Evolutionary conservation across 148 eudicot genomes (phyloP).

Genomic region (Chenopodium quinoa): DNA sequence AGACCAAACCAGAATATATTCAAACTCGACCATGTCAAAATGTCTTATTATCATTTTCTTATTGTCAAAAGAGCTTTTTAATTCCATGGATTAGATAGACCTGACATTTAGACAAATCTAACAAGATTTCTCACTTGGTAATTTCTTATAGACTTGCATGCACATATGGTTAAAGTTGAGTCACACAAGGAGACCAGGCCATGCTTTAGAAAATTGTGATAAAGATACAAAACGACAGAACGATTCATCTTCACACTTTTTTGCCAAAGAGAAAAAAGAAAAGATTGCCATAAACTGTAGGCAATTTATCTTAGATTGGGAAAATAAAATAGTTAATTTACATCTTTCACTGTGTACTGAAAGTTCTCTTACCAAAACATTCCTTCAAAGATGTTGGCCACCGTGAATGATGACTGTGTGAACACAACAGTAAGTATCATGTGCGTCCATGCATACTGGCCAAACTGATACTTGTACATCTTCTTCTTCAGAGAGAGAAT

Average conservation of each 20-base stretch:
- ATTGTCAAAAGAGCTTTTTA: too few species aligned
- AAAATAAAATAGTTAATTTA: not conserved
- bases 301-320: not conserved
- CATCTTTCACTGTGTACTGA: not conserved
- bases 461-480: slow-evolving; percentile 99
- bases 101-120: too few species aligned
- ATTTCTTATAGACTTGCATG: too few species aligned
- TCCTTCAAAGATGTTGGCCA: slow-evolving; percentile 95
- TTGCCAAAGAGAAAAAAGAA: not conserved
- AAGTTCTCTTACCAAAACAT: slow-evolving; percentile 70
- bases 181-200: too few species aligned
- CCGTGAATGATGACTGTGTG: slow-evolving; percentile 89
- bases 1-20: too few species aligned
- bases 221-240: not conserved
- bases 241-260: not conserved
- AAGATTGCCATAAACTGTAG: not conserved
- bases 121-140: too few species aligned
- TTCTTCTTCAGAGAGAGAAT: slow-evolving; percentile 91
- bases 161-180: too few species aligned
- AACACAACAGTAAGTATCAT: slow-evolving; percentile 99
- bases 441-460: slow-evolving; percentile 98
- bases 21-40: too few species aligned
- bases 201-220: too few species aligned
- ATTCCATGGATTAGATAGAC: too few species aligned
- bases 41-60: too few species aligned